Base-by-base conservation (phyloP, 2,329 filamentous ascomycete genomes). In the Venturia carpophila region DNA sequence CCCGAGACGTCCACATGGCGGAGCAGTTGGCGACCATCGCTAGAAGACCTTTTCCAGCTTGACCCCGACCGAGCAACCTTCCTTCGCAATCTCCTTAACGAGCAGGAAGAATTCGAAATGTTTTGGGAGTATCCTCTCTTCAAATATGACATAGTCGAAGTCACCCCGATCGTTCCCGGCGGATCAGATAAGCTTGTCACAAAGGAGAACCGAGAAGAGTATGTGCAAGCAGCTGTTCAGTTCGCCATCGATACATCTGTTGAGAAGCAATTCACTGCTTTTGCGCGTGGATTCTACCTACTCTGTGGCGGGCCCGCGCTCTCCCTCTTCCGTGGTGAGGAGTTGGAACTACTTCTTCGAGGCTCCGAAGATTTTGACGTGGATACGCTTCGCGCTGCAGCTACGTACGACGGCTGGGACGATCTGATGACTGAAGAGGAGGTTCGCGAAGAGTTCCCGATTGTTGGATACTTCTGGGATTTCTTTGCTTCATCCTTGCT, bases 261-360 rank as follows among this genome's bases (percentile, higher is more conserved):
- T 1, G 79, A 84, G 47, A 84, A 90, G 49, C 92, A 96, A 72
- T 97, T 95, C 69, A 91, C 96, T 73, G 92, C 92, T 0, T 97
- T 97, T 80, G 94, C 94, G 73, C 85, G 92, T 64, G 92, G 92
- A 0, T 97, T 97, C 76, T 97, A 91, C 74, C 95, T 90, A 0
- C 91, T 96, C 37, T 96, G 91, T 72, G 90, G 89, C 43, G 91
- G 92, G 43, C 96, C 94, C 72, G 92, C 92, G 0, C 80, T 96
- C 43, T 91, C 88, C 0, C 82, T 97, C 1, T 96, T 96, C 75
- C 85, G 90, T 19, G 89, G 92, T 0, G 92, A 96, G 73, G 92
- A 97, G 74, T 95, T 97, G 67, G 92, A 96, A 73, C 83, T 96
- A 3, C 82, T 96, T 0, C 84, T 97, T 5, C 83, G 92, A 63